Conservation (phyloP, 805 yeast genomes). For the Trichomonascus vanleenenianus region DNA sequence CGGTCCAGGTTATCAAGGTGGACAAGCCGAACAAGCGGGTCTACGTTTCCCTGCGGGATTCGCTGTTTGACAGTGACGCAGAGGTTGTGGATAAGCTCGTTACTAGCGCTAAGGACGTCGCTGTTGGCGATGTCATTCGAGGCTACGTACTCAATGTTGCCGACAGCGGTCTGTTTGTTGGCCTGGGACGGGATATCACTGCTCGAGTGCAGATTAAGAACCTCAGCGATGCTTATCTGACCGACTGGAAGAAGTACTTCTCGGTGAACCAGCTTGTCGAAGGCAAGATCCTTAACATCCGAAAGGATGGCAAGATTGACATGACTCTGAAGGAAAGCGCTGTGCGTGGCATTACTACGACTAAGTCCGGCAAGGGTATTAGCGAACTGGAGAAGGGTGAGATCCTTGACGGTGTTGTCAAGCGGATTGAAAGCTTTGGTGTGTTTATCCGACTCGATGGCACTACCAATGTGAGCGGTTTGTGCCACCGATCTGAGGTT, state of each 20-base stretch:
- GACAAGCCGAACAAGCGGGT: slow-evolving; percentile 46
- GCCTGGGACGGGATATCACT: slow-evolving; percentile 59
- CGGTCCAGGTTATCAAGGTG: slow-evolving; percentile 27
- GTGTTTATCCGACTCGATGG: slow-evolving; percentile 79
- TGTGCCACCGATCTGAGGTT: slow-evolving; percentile 80
- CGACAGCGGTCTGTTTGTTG: slow-evolving; percentile 67
- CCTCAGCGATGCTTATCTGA: slow-evolving; percentile 70
- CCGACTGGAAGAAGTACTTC: slow-evolving; percentile 82
- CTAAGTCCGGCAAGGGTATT: slow-evolving; percentile 16
- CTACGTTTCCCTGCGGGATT: slow-evolving; percentile 55
- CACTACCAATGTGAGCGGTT: slow-evolving; percentile 67
- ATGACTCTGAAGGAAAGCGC: slow-evolving; percentile 77
- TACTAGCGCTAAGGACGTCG: slow-evolving; percentile 43
- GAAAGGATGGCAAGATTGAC: slow-evolving; percentile 51
- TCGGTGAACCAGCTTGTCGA: slow-evolving; percentile 61
- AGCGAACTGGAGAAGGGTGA: slow-evolving; percentile 66
- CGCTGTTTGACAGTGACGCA: slow-evolving; percentile 26
- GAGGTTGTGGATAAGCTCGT: slow-evolving; percentile 48
- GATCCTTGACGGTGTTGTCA: slow-evolving; percentile 68
- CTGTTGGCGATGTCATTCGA: slow-evolving; percentile 63
- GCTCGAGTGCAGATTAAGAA: slow-evolving; percentile 79
- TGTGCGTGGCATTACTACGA: slow-evolving; percentile 58
- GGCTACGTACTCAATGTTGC: slow-evolving; percentile 76
- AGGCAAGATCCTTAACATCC: slow-evolving; percentile 56
- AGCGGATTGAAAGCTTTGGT: slow-evolving; percentile 78